These are phyloP conservation scores for Beverwykella pulmonaria DNA, from an alignment of 495 filamentous ascomycete species.

Conservation along the genomic window DNA sequence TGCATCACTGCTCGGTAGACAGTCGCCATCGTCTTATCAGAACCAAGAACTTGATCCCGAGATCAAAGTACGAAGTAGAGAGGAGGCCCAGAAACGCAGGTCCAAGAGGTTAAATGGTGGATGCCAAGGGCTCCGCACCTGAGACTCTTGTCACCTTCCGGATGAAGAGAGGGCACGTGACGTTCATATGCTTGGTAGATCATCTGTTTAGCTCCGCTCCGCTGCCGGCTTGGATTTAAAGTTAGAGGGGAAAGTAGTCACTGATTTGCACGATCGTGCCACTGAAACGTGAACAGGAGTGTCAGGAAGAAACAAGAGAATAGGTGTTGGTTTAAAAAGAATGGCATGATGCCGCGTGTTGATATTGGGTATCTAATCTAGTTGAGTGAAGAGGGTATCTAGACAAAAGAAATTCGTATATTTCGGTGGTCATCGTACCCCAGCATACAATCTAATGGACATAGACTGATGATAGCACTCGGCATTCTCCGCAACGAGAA, in stretches of 20 bases:
- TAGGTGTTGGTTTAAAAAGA: too few species aligned
- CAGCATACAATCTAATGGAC: too few species aligned
- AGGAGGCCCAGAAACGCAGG: slow-evolving; percentile 3
- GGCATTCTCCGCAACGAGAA: too few species aligned
- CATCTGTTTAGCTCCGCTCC: not conserved
- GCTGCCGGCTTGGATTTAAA: not conserved
- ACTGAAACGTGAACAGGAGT: too few species aligned
- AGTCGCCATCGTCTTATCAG: slow-evolving; percentile 1
- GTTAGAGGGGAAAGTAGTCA: not conserved
- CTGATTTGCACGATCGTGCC: not conserved
- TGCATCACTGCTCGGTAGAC: not conserved
- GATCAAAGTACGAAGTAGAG: not conserved
- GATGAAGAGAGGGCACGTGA: slow-evolving; percentile 8
- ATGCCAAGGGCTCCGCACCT: slow-evolving; percentile 9
- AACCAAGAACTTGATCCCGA: not conserved
- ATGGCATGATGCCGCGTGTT: too few species aligned
- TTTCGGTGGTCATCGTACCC: too few species aligned
- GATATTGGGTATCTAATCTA: too few species aligned
- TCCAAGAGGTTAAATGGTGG: slow-evolving; percentile 6
- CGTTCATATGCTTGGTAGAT: not conserved
- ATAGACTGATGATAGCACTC: too few species aligned
- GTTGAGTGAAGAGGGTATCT: too few species aligned
- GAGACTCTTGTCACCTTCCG: slow-evolving; percentile 8
- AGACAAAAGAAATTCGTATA: too few species aligned
- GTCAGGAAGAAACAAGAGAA: too few species aligned